Base-by-base conservation (phyloP, 2,329 filamentous ascomycete species). In the Fusarium decemcellulare region DNA sequence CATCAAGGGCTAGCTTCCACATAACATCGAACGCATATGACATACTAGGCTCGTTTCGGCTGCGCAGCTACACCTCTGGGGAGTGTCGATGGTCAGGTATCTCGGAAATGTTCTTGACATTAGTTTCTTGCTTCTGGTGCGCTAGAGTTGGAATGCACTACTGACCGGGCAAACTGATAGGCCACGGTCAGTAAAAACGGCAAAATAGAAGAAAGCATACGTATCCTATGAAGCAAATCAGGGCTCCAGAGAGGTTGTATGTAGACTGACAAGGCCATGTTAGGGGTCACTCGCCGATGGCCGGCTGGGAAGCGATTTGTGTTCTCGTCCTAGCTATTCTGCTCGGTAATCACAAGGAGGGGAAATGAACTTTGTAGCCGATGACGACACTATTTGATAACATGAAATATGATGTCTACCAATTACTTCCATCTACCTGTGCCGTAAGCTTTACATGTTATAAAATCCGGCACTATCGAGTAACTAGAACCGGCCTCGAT, bases 141-240 rank as follows among this genome's bases (percentile, higher is more conserved):
- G 11, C 30, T 55, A 27, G 5, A 57, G 36, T n/a, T 50, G n/a
- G 15, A 56, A 64, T 1, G 34, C 2, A 40, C 32, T 34, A 12
- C 61, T 64, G 4, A 46, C 57, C 10, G 57, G 57, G 23, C 52
- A 64, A 2, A 61, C 57, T n/a, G n/a, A n/a, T 57, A 37, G 5
- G 7, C 10, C 2, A 50, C 5, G 46, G 30, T 34, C 16, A 14
- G 23, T 50, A 16, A 6, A 5, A 44, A 37, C 30, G 43, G 14
- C 6, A 3, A 27, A 2, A 11, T 23, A 16, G 8, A 3, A 12
- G 8, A 12, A 27, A 27, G 23, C 50, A 34, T 36, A 63, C 50
- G 18, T 18, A 51, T 51, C 0, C 44, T 37, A 16, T 50, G 36
- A 2, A 61, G 10, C 32, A 36, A 18, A 15, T 61, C 55, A 2